These are phyloP conservation scores for Sporothrix protearum DNA, from an alignment of 2,329 filamentous ascomycete species.

Conservation along the genomic window DNA sequence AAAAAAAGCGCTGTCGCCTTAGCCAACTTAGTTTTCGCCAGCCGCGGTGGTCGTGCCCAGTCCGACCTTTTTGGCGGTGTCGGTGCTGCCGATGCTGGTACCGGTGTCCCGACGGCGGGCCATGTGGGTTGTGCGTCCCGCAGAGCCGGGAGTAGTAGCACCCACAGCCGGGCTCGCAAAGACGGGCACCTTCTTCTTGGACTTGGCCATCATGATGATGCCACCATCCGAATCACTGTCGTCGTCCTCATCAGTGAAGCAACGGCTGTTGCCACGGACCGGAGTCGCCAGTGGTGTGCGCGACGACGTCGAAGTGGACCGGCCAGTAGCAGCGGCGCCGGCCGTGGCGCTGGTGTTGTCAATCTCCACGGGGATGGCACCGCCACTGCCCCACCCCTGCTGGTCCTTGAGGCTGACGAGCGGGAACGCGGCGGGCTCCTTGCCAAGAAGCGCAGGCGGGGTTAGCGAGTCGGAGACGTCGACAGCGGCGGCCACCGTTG, in stretches of 20 bases:
- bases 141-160: background rate
- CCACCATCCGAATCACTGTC: slow-evolving; percentile 55
- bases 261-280: slow-evolving; percentile 22
- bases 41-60: slow-evolving; percentile 3
- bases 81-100: slow-evolving; percentile 58
- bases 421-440: slow-evolving; percentile 48
- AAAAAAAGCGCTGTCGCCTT: background rate
- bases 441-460: slow-evolving; percentile 47
- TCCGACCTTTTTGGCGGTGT: slow-evolving; percentile 58
- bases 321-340: background rate
- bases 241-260: slow-evolving; percentile 39
- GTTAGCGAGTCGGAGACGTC: slow-evolving; percentile 54
- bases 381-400: slow-evolving; percentile 26
- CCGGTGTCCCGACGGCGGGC: slow-evolving; percentile 56
- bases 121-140: slow-evolving; percentile 30
- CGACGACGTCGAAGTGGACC: background rate
- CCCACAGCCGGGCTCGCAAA: slow-evolving; percentile 24
- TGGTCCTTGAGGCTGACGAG: slow-evolving; percentile 39
- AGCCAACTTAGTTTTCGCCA: background rate
- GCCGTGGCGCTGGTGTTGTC: slow-evolving; percentile 18
- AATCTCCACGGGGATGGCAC: slow-evolving; percentile 33
- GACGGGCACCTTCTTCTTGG: slow-evolving; percentile 40
- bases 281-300: slow-evolving; percentile 16
- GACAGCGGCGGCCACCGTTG: slow-evolving; percentile 38
- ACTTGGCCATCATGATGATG: slow-evolving; percentile 51